Evolutionary conservation across 345 rosid genomes (phyloP), one percentile per base, ranked within the genome.

Genomic region (Salix dunnii): DNA sequence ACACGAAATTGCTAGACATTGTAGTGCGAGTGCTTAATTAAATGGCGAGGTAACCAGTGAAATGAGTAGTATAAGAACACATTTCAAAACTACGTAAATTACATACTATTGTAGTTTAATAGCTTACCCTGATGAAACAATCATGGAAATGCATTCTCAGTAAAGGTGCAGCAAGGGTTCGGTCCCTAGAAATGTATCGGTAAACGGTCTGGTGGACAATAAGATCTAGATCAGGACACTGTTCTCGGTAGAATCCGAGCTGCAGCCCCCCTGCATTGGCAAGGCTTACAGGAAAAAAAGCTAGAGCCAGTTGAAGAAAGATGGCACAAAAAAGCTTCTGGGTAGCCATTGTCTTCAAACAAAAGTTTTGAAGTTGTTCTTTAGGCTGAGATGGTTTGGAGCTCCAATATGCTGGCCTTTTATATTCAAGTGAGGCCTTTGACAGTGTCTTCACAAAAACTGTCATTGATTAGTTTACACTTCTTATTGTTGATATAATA

Each of bases 141-240:
- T 88, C 89, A 79, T 88, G 91, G 49, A 88, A 86, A 84, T 85
- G 71, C 89, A 87, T 78, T 78, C 91, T 84, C 13, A 89, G 75
- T 31, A 87, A 55, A 3, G 84, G 53, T 0, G 91, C 87, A 12
- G 90, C 90, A 73, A 89, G 86, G 68, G 86, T 85, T 9, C 79
- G 77, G 74, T 82, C 81, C 43, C 68, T 70, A 14, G 89, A 81
- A 65, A 87, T 86, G 80, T 67, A 67, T 7, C 67, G 80, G n/a
- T 30, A 6, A n/a, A 87, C 74, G 5, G 80, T 36, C 30, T 78
- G 51, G 31, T 66, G 67, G 23, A 81, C 82, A 33, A 84, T 82
- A 31, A 63, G 74, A 53, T 86, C 90, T 6, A 72, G 86, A 9
- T 65, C 66, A 0, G 91, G 92, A 76, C 94, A 89, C 17, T 33